phyloP scores from a whole-genome alignment of 306 rosid species.

The Rubus idaeus region DNA sequence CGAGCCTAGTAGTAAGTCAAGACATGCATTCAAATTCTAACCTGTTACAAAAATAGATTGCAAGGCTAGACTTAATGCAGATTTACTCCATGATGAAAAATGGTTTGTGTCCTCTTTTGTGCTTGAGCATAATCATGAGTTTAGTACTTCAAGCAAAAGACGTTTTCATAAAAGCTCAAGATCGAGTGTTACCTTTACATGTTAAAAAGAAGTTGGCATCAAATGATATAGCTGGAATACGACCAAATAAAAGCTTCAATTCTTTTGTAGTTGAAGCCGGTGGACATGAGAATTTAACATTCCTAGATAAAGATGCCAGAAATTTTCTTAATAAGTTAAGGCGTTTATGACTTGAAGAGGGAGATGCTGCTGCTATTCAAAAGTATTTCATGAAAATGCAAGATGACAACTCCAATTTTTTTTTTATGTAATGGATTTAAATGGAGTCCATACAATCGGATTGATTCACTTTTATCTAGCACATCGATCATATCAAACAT shows the following conservation, averaged over 20 bases:
- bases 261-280: background rate
- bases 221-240: slow-evolving; percentile 1
- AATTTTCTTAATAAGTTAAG: background rate
- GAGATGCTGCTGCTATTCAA: background rate
- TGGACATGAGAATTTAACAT: background rate
- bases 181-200: background rate
- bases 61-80: background rate
- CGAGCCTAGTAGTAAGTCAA: too few relatives aligned
- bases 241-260: background rate
- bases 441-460: too few relatives aligned
- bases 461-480: too few relatives aligned
- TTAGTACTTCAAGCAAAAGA: background rate
- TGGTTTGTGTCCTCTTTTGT: background rate
- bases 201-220: background rate
- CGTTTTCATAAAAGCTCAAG: background rate
- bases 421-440: background rate
- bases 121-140: background rate
- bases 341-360: background rate
- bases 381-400: background rate
- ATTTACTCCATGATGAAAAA: background rate
- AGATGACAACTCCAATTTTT: background rate
- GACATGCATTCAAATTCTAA: too few relatives aligned
- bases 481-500: too few relatives aligned
- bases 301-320: background rate
- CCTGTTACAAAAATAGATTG: background rate